phyloP scores from a whole-genome alignment of 352 stramenopile species.

The Pythium plurisporium region DNA sequence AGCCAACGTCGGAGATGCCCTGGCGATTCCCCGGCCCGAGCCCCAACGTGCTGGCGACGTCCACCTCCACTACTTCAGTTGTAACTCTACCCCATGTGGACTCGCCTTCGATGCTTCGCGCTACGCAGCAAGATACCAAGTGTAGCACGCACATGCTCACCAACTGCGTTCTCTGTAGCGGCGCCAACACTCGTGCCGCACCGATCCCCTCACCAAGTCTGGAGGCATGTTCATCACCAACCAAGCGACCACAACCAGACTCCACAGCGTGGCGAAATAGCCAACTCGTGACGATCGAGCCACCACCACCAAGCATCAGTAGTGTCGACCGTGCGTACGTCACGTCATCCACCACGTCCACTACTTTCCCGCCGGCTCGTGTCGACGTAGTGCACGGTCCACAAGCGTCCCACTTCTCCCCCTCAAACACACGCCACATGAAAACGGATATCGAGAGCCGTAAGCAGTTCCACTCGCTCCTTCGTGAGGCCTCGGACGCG shows the following conservation, averaged over 20 bases:
- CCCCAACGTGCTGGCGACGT: not conserved
- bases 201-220: not conserved
- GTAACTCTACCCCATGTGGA: not conserved
- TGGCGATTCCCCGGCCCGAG: not conserved
- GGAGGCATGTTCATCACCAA: not conserved
- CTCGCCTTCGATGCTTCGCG: not conserved
- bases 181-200: not conserved
- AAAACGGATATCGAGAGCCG: not conserved
- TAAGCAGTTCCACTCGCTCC: slow-evolving; percentile 19
- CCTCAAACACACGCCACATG: not conserved
- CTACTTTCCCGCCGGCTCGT: too few species aligned
- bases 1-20: slow-evolving; percentile 1
- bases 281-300: not conserved
- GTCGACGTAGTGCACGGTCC: too few species aligned
- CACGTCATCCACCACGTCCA: not conserved
- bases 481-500: slow-evolving; percentile 21
- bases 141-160: slow-evolving; percentile 51
- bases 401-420: too few species aligned
- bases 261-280: not conserved
- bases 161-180: slow-evolving; percentile 71
- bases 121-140: slow-evolving; percentile 25
- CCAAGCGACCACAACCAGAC: not conserved
- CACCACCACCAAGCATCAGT: not conserved
- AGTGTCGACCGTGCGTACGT: not conserved
- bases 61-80: not conserved